phyloP scores from a whole-genome alignment of 768 basidiomycete genomes.

The Pisolithus marmoratus region DNA sequence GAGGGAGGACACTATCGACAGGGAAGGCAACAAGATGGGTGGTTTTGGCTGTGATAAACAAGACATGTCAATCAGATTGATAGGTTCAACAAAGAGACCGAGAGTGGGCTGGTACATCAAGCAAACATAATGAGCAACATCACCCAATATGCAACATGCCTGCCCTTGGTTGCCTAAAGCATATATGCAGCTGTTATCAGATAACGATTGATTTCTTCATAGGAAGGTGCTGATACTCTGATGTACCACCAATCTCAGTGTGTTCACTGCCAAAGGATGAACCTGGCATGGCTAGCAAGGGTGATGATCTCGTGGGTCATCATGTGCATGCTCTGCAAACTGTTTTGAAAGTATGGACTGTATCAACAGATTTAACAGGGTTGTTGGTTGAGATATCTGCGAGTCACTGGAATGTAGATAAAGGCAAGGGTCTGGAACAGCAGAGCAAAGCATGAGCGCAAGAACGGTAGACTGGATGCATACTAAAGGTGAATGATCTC shows the following conservation, averaged over 20 bases:
- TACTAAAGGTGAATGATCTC: constrained; percentile 48
- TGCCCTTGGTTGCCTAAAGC: constrained; percentile 69
- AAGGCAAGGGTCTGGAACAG: constrained; percentile 61
- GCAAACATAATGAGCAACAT: constrained; percentile 54
- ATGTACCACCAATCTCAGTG: constrained; percentile 50
- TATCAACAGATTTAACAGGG: constrained; percentile 58
- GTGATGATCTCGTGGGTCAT: constrained; percentile 35
- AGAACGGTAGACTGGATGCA: constrained; percentile 62
- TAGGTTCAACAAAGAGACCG: constrained; percentile 8
- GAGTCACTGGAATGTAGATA: constrained; percentile 64
- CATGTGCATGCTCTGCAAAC: constrained; percentile 60
- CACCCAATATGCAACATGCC: constrained; percentile 73
- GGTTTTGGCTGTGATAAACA: constrained; percentile 20
- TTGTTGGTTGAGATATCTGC: constrained; percentile 58
- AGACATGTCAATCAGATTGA: constrained; percentile 10
- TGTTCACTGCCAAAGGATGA: no score
- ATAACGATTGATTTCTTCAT: constrained; percentile 70
- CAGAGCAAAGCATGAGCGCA: constrained; percentile 57
- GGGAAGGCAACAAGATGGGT: constrained; percentile 20
- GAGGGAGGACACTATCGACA: constrained; percentile 23
- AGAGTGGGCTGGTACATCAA: constrained; percentile 30
- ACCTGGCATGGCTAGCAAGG: constrained; percentile 3
- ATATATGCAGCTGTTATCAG: constrained; percentile 69
- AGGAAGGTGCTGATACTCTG: constrained; percentile 57
- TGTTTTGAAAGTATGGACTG: constrained; percentile 53